These are phyloP conservation scores for Polyporus arcularius DNA, from an alignment of 768 basidiomycete species.

Conservation along the genomic window DNA sequence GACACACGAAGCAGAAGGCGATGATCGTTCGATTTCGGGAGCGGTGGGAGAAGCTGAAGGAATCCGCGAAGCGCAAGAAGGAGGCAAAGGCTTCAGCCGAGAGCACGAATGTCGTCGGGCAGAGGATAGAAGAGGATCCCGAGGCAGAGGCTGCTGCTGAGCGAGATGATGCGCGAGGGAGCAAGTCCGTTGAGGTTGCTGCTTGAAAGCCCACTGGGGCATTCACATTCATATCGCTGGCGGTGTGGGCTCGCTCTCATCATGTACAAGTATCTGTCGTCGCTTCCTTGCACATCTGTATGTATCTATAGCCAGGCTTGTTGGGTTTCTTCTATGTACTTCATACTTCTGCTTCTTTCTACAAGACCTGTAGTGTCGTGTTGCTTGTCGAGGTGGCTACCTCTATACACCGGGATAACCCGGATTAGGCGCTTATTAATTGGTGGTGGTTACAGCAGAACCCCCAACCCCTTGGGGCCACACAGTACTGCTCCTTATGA, in stretches of 20 bases:
- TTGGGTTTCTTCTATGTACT: background rate
- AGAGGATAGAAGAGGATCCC: constrained; percentile 69
- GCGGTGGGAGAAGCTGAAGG: constrained; percentile 88
- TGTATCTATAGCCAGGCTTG: background rate
- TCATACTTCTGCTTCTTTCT: background rate
- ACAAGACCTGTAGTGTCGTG: too few relatives aligned
- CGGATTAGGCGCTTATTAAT: too few relatives aligned
- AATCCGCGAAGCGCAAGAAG: constrained; percentile 84
- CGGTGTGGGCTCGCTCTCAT: too few relatives aligned
- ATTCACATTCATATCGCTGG: too few relatives aligned
- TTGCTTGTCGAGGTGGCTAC: too few relatives aligned
- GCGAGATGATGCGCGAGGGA: constrained; percentile 22
- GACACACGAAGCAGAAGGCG: constrained; percentile 54
- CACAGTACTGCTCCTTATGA: too few relatives aligned
- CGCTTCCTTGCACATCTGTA: too few relatives aligned
- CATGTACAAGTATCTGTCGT: too few relatives aligned
- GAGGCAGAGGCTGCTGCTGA: constrained; percentile 64
- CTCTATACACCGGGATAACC: too few relatives aligned
- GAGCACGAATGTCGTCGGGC: constrained; percentile 49
- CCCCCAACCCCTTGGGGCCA: too few relatives aligned
- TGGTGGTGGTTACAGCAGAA: too few relatives aligned
- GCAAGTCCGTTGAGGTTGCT: background rate
- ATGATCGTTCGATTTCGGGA: constrained; percentile 84
- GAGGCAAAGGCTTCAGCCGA: constrained; percentile 64
- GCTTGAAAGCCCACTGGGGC: background rate